phyloP scores from a whole-genome alignment of 805 yeast species.

The Hanseniaspora pseudoguilliermondii region DNA sequence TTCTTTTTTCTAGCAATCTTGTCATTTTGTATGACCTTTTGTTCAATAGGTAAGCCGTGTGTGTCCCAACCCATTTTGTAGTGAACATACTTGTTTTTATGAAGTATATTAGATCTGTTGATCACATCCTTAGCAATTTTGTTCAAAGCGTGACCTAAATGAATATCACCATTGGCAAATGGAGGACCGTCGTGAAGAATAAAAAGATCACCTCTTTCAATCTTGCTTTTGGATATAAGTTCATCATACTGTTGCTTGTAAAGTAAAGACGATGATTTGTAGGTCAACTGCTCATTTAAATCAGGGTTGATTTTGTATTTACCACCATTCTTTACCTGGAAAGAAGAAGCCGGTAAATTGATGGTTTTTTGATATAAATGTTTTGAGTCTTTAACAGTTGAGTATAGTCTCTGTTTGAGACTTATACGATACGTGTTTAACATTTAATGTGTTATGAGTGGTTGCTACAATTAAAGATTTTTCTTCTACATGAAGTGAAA shows the following conservation, averaged over 20 bases:
- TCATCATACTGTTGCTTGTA: constrained; percentile 48
- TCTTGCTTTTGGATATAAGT: constrained; percentile 15
- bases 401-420: background rate
- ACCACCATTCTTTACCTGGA: constrained; percentile 44
- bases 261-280: constrained; percentile 43
- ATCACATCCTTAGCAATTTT: constrained; percentile 81
- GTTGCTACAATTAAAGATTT: too few relatives aligned
- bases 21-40: constrained; percentile 46
- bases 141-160: constrained; percentile 84
- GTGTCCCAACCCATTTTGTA: constrained; percentile 98
- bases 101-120: constrained; percentile 51
- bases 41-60: constrained; percentile 93
- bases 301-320: constrained; percentile 20
- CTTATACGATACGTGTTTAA: background rate
- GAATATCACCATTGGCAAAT: constrained; percentile 90
- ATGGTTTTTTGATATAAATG: constrained; percentile 40
- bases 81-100: constrained; percentile 44
- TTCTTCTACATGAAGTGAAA: too few relatives aligned
- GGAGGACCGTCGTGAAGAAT: constrained; percentile 96
- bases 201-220: constrained; percentile 33
- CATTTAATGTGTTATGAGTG: background rate
- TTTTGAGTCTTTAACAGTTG: constrained; percentile 3
- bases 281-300: constrained; percentile 25
- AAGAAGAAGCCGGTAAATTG: constrained; percentile 53
- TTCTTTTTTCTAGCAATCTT: constrained; percentile 18